phyloP scores from a whole-genome alignment of 2,329 filamentous ascomycete species.

The Lachnellula subtilissima region DNA sequence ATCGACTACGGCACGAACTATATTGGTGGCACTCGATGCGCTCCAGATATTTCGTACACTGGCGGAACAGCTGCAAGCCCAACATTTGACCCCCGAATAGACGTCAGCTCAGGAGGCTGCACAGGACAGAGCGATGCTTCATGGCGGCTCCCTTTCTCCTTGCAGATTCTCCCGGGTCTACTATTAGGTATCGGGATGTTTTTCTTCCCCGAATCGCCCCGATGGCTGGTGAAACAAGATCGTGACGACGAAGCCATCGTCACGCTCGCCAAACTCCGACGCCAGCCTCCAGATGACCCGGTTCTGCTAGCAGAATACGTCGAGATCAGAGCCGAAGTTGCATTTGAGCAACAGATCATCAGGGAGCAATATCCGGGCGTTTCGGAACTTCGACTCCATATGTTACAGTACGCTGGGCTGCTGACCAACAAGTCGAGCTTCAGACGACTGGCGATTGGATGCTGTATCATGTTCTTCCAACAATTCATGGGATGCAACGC shows the following conservation, averaged over 20 bases:
- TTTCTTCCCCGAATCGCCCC: constrained; percentile 55
- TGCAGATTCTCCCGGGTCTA: constrained; percentile 52
- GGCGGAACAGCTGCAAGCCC: constrained; percentile 11
- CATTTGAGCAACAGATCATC: constrained; percentile 52
- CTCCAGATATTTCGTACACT: constrained; percentile 19
- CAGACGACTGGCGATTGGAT: constrained; percentile 19
- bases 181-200: constrained; percentile 51
- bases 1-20: constrained; percentile 29
- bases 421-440: constrained; percentile 18
- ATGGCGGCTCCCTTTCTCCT: constrained; percentile 52
- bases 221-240: constrained; percentile 52
- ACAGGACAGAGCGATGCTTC: constrained; percentile 38
- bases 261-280: constrained; percentile 47
- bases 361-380: constrained; percentile 43
- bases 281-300: constrained; percentile 42
- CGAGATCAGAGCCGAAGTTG: constrained; percentile 53
- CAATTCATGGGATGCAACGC: constrained; percentile 29
- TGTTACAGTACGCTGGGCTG: constrained; percentile 16
- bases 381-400: constrained; percentile 14
- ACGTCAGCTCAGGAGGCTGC: constrained; percentile 20
- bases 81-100: constrained; percentile 18
- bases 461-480: constrained; percentile 30
- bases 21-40: constrained; percentile 22
- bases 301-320: constrained; percentile 51
- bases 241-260: constrained; percentile 48